phyloP scores from a whole-genome alignment of 1,284 basidiomycete species.

The Exobasidium rhododendri region DNA sequence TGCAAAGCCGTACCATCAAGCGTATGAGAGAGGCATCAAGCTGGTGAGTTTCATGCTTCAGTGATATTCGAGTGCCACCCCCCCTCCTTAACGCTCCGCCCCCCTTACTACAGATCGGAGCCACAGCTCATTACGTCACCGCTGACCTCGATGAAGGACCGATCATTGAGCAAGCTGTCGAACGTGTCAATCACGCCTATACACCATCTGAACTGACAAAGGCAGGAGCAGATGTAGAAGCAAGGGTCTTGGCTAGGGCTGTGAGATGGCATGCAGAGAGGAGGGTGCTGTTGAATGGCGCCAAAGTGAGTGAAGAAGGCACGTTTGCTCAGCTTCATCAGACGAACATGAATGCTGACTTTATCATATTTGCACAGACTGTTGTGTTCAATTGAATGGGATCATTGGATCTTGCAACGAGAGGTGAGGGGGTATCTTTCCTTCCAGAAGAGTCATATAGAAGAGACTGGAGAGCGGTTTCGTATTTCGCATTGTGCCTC shows the following conservation, averaged over 20 bases:
- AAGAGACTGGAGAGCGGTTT: too few species aligned
- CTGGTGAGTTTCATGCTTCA: conserved; percentile 19
- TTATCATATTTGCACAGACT: conserved; percentile 17
- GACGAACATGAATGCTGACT: too few species aligned
- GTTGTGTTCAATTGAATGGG: conserved; percentile 47
- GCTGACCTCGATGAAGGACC: conserved; percentile 51
- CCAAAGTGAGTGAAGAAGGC: conserved; percentile 23
- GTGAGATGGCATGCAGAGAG: conserved; percentile 50
- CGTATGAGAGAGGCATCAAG: conserved; percentile 48
- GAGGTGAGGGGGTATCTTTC: neutral
- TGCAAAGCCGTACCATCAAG: conserved; percentile 52
- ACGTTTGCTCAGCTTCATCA: too few species aligned
- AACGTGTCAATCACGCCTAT: conserved; percentile 45
- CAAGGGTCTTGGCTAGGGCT: conserved; percentile 44
- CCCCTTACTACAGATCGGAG: conserved; percentile 29
- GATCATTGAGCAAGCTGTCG: conserved; percentile 52
- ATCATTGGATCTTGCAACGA: neutral
- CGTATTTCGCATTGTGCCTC: too few species aligned
- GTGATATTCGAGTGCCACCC: neutral
- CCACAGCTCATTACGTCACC: conserved; percentile 52
- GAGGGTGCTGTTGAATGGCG: conserved; percentile 48
- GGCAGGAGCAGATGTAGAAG: conserved; percentile 46
- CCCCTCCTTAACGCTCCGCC: neutral
- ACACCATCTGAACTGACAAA: conserved; percentile 39
- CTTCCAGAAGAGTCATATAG: too few species aligned